Base-by-base conservation (phyloP, 768 basidiomycete species). In the Termitomyces sp. region DNA sequence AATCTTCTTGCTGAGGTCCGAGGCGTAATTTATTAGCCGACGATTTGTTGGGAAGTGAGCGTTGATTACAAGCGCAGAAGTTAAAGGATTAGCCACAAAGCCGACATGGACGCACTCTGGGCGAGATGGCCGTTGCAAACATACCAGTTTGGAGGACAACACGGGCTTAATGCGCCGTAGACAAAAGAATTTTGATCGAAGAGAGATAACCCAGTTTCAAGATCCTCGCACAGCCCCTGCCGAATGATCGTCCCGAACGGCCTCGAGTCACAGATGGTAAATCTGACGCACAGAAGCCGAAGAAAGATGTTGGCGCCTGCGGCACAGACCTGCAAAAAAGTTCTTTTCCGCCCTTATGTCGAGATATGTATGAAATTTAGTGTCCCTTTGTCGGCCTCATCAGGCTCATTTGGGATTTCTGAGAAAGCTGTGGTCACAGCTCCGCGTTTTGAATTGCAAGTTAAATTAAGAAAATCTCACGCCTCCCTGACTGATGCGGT, bases 401-500 rank as follows among this genome's bases (percentile, higher is more conserved):
- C 21, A 6, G 37, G 23, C 17, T 50, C 23, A n/a, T 50, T 26
- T 3, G 37, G 3, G 11, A 28, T 3, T 21, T 23, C 21, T 7
- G 43, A 26, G 44, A 28, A 26, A 28, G 14, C 15, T 17, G 26
- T 10, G 1, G 43, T 37, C 48, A 21, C 17, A n/a, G 35, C 23
- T 23, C 23, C 21, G 15, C 31, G 11, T 35, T 35, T 35, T 14
- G 8, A 1, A 17, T 28, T 33, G 31, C 4, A 3, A 33, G 31
- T 33, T 33, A 28, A 45, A 26, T 49, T 21, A 21, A 30, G 31
- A 23, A 11, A 35, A 15, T 37, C 38, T 28, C 56, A 58, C 55
- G 54, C 56, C 48, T 45, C 35, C 17, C 7, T 38, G 60, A 62
- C 61, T 52, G 61, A 35, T 59, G 55, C 47, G 61, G 61, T 62